phyloP scores from a whole-genome alignment of 1,284 basidiomycete genomes.

The Cutaneotrichosporon mucoides region DNA sequence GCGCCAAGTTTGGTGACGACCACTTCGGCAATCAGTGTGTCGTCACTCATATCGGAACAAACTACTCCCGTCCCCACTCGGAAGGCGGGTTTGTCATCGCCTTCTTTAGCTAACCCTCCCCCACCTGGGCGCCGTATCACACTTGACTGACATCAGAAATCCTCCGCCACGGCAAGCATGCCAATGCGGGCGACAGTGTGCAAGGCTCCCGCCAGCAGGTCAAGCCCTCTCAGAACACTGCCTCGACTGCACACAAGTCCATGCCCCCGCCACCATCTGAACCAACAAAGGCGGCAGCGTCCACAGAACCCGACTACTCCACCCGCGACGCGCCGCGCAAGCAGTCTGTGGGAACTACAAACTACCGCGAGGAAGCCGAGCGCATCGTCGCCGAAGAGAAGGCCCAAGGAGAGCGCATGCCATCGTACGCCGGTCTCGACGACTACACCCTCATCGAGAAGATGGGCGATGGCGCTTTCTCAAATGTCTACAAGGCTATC shows the following conservation, averaged over 20 bases:
- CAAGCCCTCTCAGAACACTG: not conserved
- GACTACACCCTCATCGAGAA: conserved; percentile 76
- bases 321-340: not conserved
- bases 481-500: conserved; percentile 92
- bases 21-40: not conserved
- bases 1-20: too few relatives aligned
- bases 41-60: not conserved
- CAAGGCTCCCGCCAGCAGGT: conserved; percentile 14
- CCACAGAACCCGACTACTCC: conserved; percentile 13
- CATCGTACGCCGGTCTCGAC: conserved; percentile 77
- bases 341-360: conserved; percentile 10
- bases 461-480: conserved; percentile 99
- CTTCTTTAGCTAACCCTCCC: not conserved
- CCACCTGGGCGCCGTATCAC: not conserved
- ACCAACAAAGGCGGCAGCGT: not conserved
- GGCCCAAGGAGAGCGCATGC: conserved; percentile 70
- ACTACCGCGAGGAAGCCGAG: conserved; percentile 61
- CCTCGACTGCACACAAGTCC: too few relatives aligned
- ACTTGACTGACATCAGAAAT: conserved; percentile 57
- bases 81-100: not conserved
- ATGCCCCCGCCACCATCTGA: conserved; percentile 15
- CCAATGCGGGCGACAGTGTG: conserved; percentile 55
- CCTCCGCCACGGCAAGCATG: conserved; percentile 65
- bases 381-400: conserved; percentile 74
- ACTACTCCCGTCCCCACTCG: not conserved